Conservation (phyloP, 2,329 filamentous ascomycete species). For the Biscogniauxia mediterranea region DNA sequence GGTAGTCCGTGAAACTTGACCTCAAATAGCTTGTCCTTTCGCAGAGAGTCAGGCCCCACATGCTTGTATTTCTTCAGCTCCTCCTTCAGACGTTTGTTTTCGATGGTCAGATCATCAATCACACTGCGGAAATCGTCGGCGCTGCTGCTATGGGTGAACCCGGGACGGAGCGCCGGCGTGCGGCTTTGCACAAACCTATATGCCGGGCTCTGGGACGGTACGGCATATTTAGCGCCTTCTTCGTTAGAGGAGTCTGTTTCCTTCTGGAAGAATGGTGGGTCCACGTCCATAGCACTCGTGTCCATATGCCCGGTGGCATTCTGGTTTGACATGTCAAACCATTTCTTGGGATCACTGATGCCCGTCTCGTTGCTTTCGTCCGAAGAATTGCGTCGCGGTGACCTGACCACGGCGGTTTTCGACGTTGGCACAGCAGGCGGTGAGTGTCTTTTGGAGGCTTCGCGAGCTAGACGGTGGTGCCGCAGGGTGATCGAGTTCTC, state of each 20-base stretch:
- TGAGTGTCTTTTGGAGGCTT: conserved; percentile 33
- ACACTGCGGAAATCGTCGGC: conserved; percentile 77
- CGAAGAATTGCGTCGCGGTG: conserved; percentile 42
- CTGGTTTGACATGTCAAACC: conserved; percentile 55
- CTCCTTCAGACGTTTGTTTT: conserved; percentile 76
- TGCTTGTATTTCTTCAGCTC: conserved; percentile 70
- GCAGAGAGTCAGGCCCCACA: conserved; percentile 62
- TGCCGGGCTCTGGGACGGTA: conserved; percentile 25
- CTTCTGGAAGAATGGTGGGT: conserved; percentile 56
- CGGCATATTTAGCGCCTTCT: conserved; percentile 29
- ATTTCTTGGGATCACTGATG: conserved; percentile 49
- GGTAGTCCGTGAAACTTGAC: conserved; percentile 75
- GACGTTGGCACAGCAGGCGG: conserved; percentile 14
- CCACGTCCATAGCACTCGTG: conserved; percentile 49
- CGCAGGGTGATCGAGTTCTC: conserved; percentile 47
- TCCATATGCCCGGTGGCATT: conserved; percentile 46
- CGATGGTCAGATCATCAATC: conserved; percentile 82
- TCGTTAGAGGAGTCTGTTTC: conserved; percentile 53
- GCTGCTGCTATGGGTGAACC: conserved; percentile 53
- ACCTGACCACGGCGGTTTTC: conserved; percentile 14
- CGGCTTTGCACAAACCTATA: conserved; percentile 25
- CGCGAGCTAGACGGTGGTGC: conserved; percentile 45
- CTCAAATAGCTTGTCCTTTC: conserved; percentile 78
- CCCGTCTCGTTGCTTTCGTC: conserved; percentile 49
- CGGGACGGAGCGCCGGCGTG: conserved; percentile 30